These are phyloP conservation scores for Gynostemma pentaphyllum DNA, from an alignment of 306 rosid genomes.

Conservation along the genomic window DNA sequence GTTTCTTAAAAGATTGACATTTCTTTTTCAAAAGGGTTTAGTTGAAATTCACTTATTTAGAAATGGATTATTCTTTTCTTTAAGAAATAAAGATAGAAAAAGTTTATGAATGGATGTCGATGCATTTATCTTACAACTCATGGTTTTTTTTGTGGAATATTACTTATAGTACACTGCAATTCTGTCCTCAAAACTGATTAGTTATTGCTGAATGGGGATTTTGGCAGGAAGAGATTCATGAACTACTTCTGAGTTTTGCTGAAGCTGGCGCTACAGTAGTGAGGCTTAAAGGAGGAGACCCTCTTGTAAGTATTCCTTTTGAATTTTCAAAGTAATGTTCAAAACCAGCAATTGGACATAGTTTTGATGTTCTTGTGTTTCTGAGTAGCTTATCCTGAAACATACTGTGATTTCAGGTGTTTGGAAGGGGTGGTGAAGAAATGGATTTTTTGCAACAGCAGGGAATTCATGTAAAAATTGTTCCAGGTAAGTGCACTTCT, in stretches of 20 bases:
- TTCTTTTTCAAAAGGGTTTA: no score
- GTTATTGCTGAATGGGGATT: neutral
- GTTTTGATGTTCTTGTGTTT: neutral
- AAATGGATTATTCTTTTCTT: no score
- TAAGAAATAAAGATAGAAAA: no score
- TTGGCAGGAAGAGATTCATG: constrained; percentile 88
- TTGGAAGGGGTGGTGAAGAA: constrained; percentile 98
- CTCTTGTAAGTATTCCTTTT: constrained; percentile 49
- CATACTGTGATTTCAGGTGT: constrained; percentile 44
- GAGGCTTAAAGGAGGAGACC: constrained; percentile 97
- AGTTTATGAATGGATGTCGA: no score
- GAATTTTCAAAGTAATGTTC: constrained; percentile 5
- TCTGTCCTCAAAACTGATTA: no score
- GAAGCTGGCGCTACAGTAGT: constrained; percentile 96
- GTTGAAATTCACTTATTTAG: no score
- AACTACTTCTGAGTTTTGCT: constrained; percentile 84
- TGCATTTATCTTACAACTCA: no score
- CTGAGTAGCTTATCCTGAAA: neutral
- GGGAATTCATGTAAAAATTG: constrained; percentile 82
- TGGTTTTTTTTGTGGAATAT: no score
- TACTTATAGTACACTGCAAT: no score
- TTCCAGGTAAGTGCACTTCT: constrained; percentile 58
- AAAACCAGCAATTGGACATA: neutral
- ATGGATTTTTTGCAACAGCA: constrained; percentile 92
- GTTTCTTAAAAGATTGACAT: no score